Conservation (phyloP, 116 monocot genomes). For the Phalaenopsis hybrid region DNA sequence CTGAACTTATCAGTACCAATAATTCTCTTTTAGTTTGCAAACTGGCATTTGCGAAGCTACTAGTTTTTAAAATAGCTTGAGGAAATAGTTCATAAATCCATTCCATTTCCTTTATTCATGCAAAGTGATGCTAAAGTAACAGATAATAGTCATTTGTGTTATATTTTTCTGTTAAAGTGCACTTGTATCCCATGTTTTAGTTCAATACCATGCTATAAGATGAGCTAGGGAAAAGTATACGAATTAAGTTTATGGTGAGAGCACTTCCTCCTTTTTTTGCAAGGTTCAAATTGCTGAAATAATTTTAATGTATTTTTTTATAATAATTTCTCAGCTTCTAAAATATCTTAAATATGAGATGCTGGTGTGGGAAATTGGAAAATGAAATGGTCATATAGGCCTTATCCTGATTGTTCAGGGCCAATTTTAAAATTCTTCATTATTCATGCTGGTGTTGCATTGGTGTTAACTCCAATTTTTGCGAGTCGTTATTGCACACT, state of each 20-base stretch:
- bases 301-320: neutral
- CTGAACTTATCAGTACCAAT: no score
- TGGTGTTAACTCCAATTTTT: neutral
- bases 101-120: neutral
- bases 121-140: neutral
- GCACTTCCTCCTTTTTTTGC: no score
- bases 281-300: neutral
- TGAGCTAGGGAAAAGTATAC: neutral
- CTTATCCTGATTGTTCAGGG: neutral
- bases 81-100: neutral
- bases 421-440: neutral
- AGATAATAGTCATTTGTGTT: neutral
- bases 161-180: neutral
- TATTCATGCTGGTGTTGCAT: neutral
- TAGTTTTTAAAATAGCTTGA: neutral
- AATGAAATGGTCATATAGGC: neutral
- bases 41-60: no score
- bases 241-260: neutral
- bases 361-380: neutral
- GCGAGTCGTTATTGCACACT: neutral
- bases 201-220: neutral
- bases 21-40: no score
- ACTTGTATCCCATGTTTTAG: neutral
- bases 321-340: no score
- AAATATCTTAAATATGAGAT: neutral